Conservation (phyloP, 495 filamentous ascomycete species). For the Daldinia bambusicola region DNA sequence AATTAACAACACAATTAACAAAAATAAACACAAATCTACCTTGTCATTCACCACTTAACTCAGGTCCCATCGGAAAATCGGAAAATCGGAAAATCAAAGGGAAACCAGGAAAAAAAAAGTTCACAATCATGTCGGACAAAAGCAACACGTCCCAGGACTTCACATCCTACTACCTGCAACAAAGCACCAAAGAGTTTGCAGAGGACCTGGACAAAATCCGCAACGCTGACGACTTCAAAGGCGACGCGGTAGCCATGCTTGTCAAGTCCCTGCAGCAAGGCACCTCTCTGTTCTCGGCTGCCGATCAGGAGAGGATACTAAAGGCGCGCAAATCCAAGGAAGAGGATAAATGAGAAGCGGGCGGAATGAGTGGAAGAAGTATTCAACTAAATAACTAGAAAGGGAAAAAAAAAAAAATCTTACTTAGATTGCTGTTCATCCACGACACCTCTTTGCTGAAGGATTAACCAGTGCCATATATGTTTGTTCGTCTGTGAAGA, state of each 20-base stretch:
- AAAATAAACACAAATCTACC: background rate
- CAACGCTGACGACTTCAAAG: constrained; percentile 72
- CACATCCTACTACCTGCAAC: constrained; percentile 71
- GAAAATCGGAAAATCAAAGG: background rate
- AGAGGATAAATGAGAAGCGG: constrained; percentile 9
- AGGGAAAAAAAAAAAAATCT: too few species aligned
- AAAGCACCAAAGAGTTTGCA: constrained; percentile 72
- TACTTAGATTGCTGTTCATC: too few species aligned
- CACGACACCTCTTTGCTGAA: too few species aligned
- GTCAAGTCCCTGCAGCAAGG: constrained; percentile 74
- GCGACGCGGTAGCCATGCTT: constrained; percentile 68
- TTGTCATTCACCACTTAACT: background rate
- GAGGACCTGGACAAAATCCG: constrained; percentile 77
- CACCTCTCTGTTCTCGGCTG: constrained; percentile 57
- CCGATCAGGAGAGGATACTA: constrained; percentile 55
- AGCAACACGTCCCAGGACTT: constrained; percentile 56
- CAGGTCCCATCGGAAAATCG: background rate
- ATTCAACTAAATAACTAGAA: too few species aligned
- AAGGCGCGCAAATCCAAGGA: constrained; percentile 21
- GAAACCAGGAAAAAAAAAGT: background rate
- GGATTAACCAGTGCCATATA: too few species aligned
- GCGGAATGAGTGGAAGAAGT: background rate
- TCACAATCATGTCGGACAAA: constrained; percentile 37
- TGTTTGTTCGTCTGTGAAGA: too few species aligned
- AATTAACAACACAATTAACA: background rate